Percentiles rank a stretch among this genome's conserved stretches.
Conservation (phyloP, 495 filamentous ascomycete genomes). For the Lindgomyces ingoldianus region DNA sequence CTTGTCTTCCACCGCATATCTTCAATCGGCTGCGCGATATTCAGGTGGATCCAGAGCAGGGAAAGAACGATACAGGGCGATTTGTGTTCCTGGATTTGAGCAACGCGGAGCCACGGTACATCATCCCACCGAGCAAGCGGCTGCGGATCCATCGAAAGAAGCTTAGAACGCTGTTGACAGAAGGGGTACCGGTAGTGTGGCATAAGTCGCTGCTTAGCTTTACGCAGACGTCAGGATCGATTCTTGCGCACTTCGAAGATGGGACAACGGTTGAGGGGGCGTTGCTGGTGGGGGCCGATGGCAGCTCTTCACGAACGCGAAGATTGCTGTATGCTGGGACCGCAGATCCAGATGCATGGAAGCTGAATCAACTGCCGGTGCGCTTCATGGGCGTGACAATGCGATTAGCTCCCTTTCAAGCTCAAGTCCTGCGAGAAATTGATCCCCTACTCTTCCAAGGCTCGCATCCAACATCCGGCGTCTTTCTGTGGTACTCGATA, state of each 20-base stretch:
- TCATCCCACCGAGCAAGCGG: constrained; percentile 11
- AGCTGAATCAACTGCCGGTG: constrained; percentile 8
- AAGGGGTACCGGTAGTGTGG: constrained; percentile 6
- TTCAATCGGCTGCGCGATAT: neutral
- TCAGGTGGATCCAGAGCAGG: constrained; percentile 22
- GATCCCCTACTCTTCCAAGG: constrained; percentile 26
- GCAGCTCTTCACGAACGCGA: neutral
- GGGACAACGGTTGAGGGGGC: constrained; percentile 7
- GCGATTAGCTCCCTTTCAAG: constrained; percentile 5
- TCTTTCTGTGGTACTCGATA: constrained; percentile 15
- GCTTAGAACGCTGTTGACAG: constrained; percentile 7
- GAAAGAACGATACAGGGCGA: constrained; percentile 7
- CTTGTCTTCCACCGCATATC: constrained; percentile 7
- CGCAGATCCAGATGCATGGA: neutral
- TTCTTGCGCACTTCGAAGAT: constrained; percentile 16
- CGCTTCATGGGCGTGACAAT: constrained; percentile 22
- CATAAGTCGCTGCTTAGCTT: neutral
- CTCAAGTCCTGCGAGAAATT: constrained; percentile 7
- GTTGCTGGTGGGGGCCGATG: constrained; percentile 17
- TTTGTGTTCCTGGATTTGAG: constrained; percentile 20
- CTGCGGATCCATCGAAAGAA: constrained; percentile 8
- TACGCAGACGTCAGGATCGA: neutral
- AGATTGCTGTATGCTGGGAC: constrained; percentile 6
- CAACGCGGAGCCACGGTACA: constrained; percentile 16
- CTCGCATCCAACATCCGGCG: constrained; percentile 8